Evolutionary conservation across 169 alveolate species (phyloP), one percentile per base, ranked within the genome.

Genomic region (Cryptosporidium canis): DNA sequence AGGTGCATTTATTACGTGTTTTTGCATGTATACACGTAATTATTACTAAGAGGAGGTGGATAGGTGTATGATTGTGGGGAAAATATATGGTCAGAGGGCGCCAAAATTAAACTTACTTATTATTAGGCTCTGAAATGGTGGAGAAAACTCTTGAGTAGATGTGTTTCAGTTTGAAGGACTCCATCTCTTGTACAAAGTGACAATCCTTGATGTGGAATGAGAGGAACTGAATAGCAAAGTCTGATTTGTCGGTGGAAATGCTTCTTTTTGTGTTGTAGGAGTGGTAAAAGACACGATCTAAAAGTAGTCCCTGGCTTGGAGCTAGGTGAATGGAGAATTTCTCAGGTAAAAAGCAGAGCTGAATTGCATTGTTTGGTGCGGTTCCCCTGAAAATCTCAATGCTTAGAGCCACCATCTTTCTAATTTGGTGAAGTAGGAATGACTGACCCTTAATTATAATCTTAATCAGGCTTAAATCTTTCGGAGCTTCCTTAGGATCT

Each of bases 371-470:
- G 12, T 48, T 24, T 31, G 96, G 94, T 16, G 96, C 96, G n/a
- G 92, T 90, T 14, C 92, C 93, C 27, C 93, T 83, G 83, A 87
- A 94, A 8, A 90, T 92, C 55, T 94, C 96, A 29, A 91, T 85
- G 21, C 94, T 94, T 66, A 94, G 67, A 7, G 94, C 84, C 4
- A 94, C 61, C 96, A 94, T 94, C 82, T 94, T 94, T 83, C 96
- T 90, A 24, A 94, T 94, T 84, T 94, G 96, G 83, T 94, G 94
- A 85, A 92, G 90, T 61, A 94, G 67, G 58, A 94, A 94, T 51
- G 96, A 94, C 77, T 94, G 96, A 3, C 96, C 96, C 33, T 82
- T 83, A 5, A 94, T 93, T 43, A 70, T 53, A 31, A 94, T 83
- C n/a, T 91, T 90, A 35, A 94, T 90, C 37, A 91, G 83, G 27